phyloP scores from a whole-genome alignment of 768 basidiomycete species.

The Mrakia frigida region DNA sequence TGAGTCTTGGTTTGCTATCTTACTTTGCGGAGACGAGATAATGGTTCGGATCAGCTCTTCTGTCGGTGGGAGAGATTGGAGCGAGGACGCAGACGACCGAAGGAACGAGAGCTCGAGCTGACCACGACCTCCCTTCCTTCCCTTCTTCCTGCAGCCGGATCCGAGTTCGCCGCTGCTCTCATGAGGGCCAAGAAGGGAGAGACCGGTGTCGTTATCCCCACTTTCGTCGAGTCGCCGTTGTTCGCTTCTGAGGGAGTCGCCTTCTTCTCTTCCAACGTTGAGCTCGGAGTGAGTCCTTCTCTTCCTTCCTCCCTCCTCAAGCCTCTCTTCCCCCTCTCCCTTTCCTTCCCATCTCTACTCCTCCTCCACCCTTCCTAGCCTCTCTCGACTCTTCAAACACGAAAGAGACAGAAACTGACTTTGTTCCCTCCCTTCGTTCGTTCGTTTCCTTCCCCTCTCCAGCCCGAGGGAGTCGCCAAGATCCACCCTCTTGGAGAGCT shows the following conservation, averaged over 20 bases:
- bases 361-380: background rate
- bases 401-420: too few species aligned
- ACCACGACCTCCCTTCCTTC: background rate
- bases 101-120: background rate
- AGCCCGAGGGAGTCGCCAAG: slow-evolving; percentile 77
- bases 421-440: too few species aligned
- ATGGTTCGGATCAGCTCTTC: background rate
- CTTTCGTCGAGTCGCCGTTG: slow-evolving; percentile 67
- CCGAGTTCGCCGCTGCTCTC: slow-evolving; percentile 77
- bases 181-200: slow-evolving; percentile 80
- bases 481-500: slow-evolving; percentile 78
- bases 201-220: slow-evolving; percentile 76
- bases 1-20: slow-evolving; percentile 15
- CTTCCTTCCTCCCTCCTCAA: background rate
- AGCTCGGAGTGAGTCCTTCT: slow-evolving; percentile 68
- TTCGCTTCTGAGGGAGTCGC: slow-evolving; percentile 73
- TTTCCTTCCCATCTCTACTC: background rate
- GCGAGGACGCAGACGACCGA: too few species aligned
- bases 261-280: slow-evolving; percentile 91
- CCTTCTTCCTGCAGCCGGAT: slow-evolving; percentile 53
- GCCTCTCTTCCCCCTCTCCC: background rate
- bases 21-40: too few species aligned
- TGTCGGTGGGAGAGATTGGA: background rate
- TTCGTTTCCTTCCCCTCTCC: slow-evolving; percentile 4
- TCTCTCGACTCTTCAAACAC: background rate